phyloP scores from a whole-genome alignment of 1,284 basidiomycete species.

The Porogramme epimiltina region DNA sequence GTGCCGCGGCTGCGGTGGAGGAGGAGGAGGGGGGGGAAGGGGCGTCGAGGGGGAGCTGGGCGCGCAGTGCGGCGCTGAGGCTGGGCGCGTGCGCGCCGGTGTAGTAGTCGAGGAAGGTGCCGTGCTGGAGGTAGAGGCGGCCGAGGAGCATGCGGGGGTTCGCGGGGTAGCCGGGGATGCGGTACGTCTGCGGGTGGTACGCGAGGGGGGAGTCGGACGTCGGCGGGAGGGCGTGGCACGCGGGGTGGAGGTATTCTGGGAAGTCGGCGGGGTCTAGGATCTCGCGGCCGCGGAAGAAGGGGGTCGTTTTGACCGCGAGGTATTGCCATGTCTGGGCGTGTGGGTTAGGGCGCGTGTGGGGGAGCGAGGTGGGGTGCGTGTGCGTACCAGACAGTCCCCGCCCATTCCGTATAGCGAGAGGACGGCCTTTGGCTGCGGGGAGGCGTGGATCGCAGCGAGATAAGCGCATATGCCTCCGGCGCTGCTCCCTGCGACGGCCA shows the following conservation, averaged over 20 bases:
- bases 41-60: background rate
- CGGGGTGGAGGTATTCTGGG: conserved; percentile 35
- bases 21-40: too few relatives aligned
- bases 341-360: background rate
- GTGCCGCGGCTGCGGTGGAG: too few relatives aligned
- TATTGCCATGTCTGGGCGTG: conserved; percentile 38
- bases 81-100: conserved; percentile 57
- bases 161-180: conserved; percentile 56
- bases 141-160: conserved; percentile 63
- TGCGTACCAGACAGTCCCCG: conserved; percentile 56
- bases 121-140: conserved; percentile 60
- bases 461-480: conserved; percentile 68
- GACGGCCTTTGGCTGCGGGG: conserved; percentile 53
- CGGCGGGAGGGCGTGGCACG: conserved; percentile 27
- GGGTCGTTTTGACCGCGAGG: conserved; percentile 37
- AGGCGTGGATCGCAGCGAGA: conserved; percentile 53
- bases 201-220: conserved; percentile 48
- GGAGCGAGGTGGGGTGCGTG: conserved; percentile 3
- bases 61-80: conserved; percentile 46
- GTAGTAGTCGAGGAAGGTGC: conserved; percentile 59
- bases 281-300: conserved; percentile 44
- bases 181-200: conserved; percentile 47
- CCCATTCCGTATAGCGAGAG: conserved; percentile 66
- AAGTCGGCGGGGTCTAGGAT: conserved; percentile 37
- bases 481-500: conserved; percentile 60